Evolutionary conservation across 139 green algal genomes (phyloP).

Genomic region (Coelastrella sp.): DNA sequence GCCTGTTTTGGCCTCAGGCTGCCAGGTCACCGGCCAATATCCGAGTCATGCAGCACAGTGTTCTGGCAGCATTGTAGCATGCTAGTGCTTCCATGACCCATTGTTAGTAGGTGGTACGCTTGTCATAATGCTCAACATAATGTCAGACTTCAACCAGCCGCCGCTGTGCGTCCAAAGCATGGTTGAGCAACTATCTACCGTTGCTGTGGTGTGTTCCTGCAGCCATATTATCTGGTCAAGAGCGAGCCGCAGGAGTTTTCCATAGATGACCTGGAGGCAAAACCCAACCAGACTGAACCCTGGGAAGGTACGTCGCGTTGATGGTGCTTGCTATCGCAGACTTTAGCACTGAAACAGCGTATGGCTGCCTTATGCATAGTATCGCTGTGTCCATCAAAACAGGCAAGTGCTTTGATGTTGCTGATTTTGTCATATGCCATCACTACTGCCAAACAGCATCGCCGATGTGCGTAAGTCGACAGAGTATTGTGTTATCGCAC

Average conservation of each 20-base stretch:
- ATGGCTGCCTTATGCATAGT: background rate
- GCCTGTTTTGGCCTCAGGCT: no score
- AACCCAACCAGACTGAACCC: slow-evolving; percentile 53
- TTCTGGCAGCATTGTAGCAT: no score
- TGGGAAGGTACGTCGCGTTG: slow-evolving; percentile 72
- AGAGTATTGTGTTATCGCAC: background rate
- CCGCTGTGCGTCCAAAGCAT: no score
- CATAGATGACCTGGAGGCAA: slow-evolving; percentile 69
- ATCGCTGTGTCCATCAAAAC: background rate
- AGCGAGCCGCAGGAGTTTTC: slow-evolving; percentile 75
- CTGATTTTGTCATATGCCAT: no score
- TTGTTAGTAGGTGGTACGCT: no score
- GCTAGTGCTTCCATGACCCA: no score
- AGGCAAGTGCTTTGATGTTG: no score
- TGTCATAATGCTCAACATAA: no score
- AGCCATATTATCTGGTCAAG: slow-evolving; percentile 66
- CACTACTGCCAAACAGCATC: no score
- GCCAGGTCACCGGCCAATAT: no score
- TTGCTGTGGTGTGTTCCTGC: background rate
- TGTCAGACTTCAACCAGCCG: background rate
- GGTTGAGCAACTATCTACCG: background rate
- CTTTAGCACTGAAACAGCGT: background rate
- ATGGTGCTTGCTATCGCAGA: background rate
- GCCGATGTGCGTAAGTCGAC: no score
- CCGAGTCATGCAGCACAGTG: no score